These are phyloP conservation scores for Fennellomyces sp. DNA, from an alignment of 371 early-diverging fungal species.

Conservation along the genomic window DNA sequence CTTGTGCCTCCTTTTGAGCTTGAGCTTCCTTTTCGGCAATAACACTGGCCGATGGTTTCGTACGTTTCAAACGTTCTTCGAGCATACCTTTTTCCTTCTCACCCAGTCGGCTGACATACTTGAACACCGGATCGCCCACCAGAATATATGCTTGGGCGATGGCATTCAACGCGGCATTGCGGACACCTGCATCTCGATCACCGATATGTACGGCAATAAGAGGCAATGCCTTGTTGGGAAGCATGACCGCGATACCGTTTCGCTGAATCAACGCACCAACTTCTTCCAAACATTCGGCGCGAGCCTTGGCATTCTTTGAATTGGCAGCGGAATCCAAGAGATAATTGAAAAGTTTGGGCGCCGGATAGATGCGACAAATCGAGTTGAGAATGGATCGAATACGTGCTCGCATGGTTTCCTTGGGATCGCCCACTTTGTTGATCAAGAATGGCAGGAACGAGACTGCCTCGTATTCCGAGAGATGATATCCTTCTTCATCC, in stretches of 20 bases:
- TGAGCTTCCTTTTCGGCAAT: constrained; percentile 34
- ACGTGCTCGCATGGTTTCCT: constrained; percentile 76
- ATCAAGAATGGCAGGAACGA: constrained; percentile 82
- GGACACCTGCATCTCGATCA: constrained; percentile 82
- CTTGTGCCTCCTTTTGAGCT: constrained; percentile 33
- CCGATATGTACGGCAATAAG: constrained; percentile 75
- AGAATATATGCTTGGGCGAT: constrained; percentile 76
- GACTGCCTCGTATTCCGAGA: constrained; percentile 82
- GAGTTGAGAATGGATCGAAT: constrained; percentile 68
- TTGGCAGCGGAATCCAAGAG: constrained; percentile 71
- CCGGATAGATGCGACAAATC: constrained; percentile 75
- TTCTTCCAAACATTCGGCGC: constrained; percentile 86
- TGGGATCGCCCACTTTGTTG: constrained; percentile 79
- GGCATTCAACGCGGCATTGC: constrained; percentile 75
- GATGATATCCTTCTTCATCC: constrained; percentile 59
- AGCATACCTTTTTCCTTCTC: constrained; percentile 83
- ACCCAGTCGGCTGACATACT: constrained; percentile 69
- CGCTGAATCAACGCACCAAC: constrained; percentile 74
- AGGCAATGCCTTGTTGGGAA: constrained; percentile 71
- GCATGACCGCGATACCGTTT: constrained; percentile 73
- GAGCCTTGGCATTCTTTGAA: constrained; percentile 81
- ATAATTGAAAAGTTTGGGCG: constrained; percentile 73
- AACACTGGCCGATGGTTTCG: constrained; percentile 44
- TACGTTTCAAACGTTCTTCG: constrained; percentile 73
- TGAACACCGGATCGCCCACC: constrained; percentile 75